These are phyloP conservation scores for Geranomyces variabilis DNA, from an alignment of 192 early-diverging fungal genomes.

Conservation along the genomic window DNA sequence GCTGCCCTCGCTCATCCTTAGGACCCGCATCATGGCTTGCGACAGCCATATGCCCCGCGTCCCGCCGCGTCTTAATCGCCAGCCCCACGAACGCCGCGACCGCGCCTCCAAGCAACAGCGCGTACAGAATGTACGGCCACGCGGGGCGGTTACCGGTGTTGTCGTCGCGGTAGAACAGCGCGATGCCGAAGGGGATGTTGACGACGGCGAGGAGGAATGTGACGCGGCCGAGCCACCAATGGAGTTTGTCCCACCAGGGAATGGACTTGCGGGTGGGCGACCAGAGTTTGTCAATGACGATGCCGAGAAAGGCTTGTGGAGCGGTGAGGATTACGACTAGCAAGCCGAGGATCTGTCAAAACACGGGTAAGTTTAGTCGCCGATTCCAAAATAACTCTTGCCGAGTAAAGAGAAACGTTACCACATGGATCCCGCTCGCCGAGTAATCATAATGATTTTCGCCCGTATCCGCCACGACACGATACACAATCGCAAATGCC, in stretches of 20 bases:
- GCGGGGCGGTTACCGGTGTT: background rate
- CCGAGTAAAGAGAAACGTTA: background rate
- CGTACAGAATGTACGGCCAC: conserved; percentile 26
- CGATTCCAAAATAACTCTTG: too few species aligned
- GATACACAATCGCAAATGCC: conserved; percentile 13
- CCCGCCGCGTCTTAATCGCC: background rate
- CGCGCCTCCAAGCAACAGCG: background rate
- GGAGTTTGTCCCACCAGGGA: conserved; percentile 52
- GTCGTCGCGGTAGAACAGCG: conserved; percentile 21
- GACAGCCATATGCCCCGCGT: too few species aligned
- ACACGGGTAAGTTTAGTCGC: too few species aligned
- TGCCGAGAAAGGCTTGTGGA: conserved; percentile 48
- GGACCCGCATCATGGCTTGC: too few species aligned
- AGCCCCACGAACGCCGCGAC: conserved; percentile 2
- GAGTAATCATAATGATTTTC: conserved; percentile 8
- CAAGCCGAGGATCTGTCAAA: conserved; percentile 38
- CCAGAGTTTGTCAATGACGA: conserved; percentile 34
- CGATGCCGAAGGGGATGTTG: conserved; percentile 46
- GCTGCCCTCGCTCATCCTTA: too few species aligned
- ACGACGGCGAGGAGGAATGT: conserved; percentile 41
- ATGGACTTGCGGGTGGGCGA: conserved; percentile 29
- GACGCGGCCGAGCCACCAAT: conserved; percentile 52
- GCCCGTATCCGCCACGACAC: conserved; percentile 16
- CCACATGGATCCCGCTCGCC: conserved; percentile 25
- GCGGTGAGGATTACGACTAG: conserved; percentile 29